Conservation (phyloP, 2,329 filamentous ascomycete species). For the Trichophyton simii region DNA sequence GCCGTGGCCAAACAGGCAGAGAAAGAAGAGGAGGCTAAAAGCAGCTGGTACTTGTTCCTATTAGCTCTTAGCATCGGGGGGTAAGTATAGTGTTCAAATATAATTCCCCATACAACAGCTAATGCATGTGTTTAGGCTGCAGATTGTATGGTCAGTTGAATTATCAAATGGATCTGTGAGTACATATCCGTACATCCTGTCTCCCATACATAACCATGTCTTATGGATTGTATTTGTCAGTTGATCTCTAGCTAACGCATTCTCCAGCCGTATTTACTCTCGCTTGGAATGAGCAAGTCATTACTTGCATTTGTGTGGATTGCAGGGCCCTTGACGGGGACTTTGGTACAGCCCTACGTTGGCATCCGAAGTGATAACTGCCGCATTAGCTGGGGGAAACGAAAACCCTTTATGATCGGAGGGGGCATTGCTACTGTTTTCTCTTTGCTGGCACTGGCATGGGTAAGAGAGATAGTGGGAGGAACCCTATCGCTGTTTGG, state of each 20-base stretch:
- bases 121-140: constrained; percentile 43
- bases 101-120: not conserved
- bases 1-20: constrained; percentile 27
- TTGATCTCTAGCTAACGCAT: not conserved
- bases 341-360: constrained; percentile 69
- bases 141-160: constrained; percentile 93
- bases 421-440: constrained; percentile 55
- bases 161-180: constrained; percentile 73
- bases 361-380: constrained; percentile 72
- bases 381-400: constrained; percentile 59
- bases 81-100: constrained; percentile 24
- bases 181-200: constrained; percentile 8
- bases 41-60: constrained; percentile 71
- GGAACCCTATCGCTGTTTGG: constrained; percentile 59
- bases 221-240: too few species aligned
- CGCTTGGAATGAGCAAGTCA: constrained; percentile 69
- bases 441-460: constrained; percentile 57
- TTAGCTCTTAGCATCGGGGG: constrained; percentile 77
- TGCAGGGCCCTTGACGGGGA: constrained; percentile 65
- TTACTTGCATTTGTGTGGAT: constrained; percentile 77
- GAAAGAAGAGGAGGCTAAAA: constrained; percentile 53
- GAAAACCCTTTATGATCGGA: constrained; percentile 68
- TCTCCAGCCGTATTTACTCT: constrained; percentile 56
- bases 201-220: not conserved
- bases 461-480: constrained; percentile 60